Conservation (phyloP, 2,329 filamentous ascomycete species). For the Sporothrix globosa region DNA sequence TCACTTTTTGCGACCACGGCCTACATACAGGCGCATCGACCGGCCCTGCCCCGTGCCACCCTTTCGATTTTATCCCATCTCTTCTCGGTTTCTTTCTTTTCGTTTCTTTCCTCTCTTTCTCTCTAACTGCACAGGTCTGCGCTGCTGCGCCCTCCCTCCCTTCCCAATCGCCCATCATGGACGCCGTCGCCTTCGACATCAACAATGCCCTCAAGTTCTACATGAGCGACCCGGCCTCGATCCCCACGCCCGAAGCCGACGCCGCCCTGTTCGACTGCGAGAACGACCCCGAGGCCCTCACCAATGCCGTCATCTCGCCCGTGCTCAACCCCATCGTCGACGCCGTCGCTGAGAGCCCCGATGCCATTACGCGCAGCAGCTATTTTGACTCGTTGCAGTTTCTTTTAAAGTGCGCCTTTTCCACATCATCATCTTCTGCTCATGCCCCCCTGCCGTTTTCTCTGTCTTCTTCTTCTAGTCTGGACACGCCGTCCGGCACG, state of each 20-base stretch:
- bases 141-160: constrained; percentile 28
- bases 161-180: constrained; percentile 54
- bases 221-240: constrained; percentile 84
- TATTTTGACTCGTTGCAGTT: constrained; percentile 94
- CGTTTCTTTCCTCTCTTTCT: constrained; percentile 1
- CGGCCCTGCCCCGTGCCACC: neutral
- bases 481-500: constrained; percentile 9
- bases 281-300: constrained; percentile 82
- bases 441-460: constrained; percentile 40
- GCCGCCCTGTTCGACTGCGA: constrained; percentile 85
- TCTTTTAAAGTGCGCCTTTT: constrained; percentile 85
- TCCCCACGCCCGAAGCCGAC: constrained; percentile 85
- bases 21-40: neutral
- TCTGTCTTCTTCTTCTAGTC: constrained; percentile 32
- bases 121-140: constrained; percentile 24
- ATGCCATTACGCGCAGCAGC: constrained; percentile 76
- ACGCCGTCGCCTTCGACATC: constrained; percentile 86
- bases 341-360: constrained; percentile 86
- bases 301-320: constrained; percentile 76
- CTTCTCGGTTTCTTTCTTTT: constrained; percentile 27
- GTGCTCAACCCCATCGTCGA: constrained; percentile 92
- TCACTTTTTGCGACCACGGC: constrained; percentile 25
- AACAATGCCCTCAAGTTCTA: constrained; percentile 96
- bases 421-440: constrained; percentile 43
- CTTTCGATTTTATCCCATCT: neutral